Percentiles rank a stretch among this genome's conserved stretches.
Conservation (phyloP, 176 grass and related monocot species). For the Triticum monococcum region DNA sequence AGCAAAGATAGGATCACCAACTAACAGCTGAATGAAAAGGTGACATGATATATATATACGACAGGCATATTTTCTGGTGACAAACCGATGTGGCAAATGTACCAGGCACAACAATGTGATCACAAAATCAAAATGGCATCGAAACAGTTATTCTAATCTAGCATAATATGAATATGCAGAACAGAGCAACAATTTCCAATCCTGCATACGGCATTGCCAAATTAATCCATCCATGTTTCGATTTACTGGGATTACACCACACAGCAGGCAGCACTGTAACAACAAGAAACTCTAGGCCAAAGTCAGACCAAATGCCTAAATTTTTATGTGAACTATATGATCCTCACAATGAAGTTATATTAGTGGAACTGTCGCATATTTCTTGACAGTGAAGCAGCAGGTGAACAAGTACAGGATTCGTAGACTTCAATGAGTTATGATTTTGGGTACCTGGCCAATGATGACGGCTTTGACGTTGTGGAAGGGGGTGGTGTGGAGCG, state of each 20-base stretch:
- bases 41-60: neutral
- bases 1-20: neutral
- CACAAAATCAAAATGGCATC: neutral
- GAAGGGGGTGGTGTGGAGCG: slow-evolving; percentile 79
- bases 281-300: too few species aligned
- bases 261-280: neutral
- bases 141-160: neutral
- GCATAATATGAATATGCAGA: slow-evolving; percentile 4
- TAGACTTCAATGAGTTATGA: too few species aligned
- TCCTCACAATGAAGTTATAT: too few species aligned
- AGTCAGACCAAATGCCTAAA: too few species aligned
- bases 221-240: neutral
- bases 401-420: neutral
- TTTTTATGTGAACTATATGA: too few species aligned
- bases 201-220: neutral
- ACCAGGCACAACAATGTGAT: neutral
- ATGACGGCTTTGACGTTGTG: slow-evolving; percentile 85
- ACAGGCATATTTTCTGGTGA: neutral
- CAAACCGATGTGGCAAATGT: neutral
- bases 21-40: neutral
- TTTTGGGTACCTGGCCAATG: slow-evolving; percentile 81
- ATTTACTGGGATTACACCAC: neutral
- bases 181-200: neutral
- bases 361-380: too few species aligned
- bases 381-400: too few species aligned